Evolutionary conservation across 2,329 filamentous ascomycete species (phyloP), one percentile per base, ranked within the genome.

Genomic region (Coniochaeta sp.): DNA sequence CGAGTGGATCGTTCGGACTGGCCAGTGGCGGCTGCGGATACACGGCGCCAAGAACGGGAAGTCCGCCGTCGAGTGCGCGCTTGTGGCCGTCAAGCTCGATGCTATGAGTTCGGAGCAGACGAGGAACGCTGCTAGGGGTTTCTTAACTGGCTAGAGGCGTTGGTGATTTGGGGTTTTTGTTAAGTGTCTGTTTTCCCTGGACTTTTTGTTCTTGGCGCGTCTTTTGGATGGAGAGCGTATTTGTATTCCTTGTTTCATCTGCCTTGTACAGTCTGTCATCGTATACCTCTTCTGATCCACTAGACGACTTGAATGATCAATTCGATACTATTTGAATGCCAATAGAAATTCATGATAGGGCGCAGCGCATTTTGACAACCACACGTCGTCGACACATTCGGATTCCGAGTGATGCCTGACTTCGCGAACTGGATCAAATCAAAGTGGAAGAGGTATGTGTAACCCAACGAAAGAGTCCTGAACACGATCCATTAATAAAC

Each of bases 41-140:
- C 86, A 89, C 68, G 72, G 72, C 16, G 70, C 74, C 2, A 74
- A 67, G 61, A 77, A 74, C 57, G 79, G 80, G 57, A 84, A 80
- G 67, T 77, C 76, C 40, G 77, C 78, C 1, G 79, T 88, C 60
- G 89, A 93, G 73, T 88, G 90, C 61, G 80, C 91, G 24, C 79
- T 96, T 57, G 80, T 89, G 17, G 89, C 86, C 0, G 89, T 93
- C 36, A 91, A 90, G 72, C 70, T 96, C 28, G 89, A 96, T 65
- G 89, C 87, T 0, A 82, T 86, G 66, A 88, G 81, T 59, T 81
- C 79, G 8, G 85, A 93, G 73, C 77, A 79, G 63, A 80, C 80
- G 12, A 81, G 90, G 64, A 96, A 96, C 74, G 74, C 74, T 57
- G 72, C 78, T 58, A 81, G 89, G 63, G 75, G 74, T 0, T 96